Conservation (phyloP, 1,139 yeast species). For the Suhomyces maxii region DNA sequence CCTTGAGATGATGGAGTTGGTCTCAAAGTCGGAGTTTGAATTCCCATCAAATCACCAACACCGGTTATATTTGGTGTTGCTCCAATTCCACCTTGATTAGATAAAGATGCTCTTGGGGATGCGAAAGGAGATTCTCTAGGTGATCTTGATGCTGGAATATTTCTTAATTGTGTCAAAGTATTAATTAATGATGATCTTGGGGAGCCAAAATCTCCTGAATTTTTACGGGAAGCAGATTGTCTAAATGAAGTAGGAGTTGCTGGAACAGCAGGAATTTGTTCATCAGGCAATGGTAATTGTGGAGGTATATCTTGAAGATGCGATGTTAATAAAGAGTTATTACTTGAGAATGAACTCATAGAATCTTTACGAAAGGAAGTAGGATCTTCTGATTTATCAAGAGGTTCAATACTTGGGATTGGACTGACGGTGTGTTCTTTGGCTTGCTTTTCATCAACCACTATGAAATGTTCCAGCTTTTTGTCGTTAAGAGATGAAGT, state of each 20-base stretch:
- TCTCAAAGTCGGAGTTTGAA: slow-evolving; percentile 25
- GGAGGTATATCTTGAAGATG: slow-evolving; percentile 53
- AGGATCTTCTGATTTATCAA: slow-evolving; percentile 10
- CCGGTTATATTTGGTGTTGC: background rate
- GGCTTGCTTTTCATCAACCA: slow-evolving; percentile 2
- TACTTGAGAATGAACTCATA: slow-evolving; percentile 28
- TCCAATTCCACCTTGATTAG: slow-evolving; percentile 25
- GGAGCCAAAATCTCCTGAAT: slow-evolving; percentile 39
- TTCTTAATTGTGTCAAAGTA: slow-evolving; percentile 44
- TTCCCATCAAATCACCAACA: slow-evolving; percentile 18
- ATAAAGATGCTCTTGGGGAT: slow-evolving; percentile 50
- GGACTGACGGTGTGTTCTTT: slow-evolving; percentile 8
- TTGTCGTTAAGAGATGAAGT: slow-evolving; percentile 2
- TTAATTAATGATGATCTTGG: slow-evolving; percentile 47
- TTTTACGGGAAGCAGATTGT: slow-evolving; percentile 33
- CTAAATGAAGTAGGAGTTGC: slow-evolving; percentile 36
- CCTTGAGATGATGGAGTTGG: background rate
- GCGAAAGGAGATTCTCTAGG: slow-evolving; percentile 47
- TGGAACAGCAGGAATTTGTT: slow-evolving; percentile 50
- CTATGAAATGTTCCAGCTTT: slow-evolving; percentile 8
- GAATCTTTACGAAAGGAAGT: slow-evolving; percentile 28
- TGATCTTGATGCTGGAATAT: slow-evolving; percentile 37
- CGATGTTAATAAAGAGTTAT: slow-evolving; percentile 30
- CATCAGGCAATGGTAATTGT: slow-evolving; percentile 53
- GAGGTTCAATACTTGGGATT: slow-evolving; percentile 26